Conservation (phyloP, 805 yeast species). For the Wickerhamiella sorbophila region DNA sequence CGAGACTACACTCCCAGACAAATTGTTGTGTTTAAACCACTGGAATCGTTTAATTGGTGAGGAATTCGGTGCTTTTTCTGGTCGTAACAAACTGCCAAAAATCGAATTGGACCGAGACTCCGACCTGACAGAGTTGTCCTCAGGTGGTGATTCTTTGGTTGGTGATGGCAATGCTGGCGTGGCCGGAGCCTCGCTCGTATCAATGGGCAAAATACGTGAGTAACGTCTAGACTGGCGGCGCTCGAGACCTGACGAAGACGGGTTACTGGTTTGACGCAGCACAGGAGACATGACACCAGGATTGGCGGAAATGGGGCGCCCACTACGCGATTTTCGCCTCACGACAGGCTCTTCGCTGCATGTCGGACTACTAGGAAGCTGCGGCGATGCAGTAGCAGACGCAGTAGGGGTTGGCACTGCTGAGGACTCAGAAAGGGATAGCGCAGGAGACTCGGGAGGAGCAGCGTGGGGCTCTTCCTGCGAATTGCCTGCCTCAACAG, state of each 20-base stretch:
- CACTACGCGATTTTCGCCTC: background rate
- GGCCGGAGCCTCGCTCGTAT: background rate
- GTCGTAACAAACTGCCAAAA: constrained; percentile 5
- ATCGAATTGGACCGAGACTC: background rate
- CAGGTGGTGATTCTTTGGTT: background rate
- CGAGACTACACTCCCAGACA: constrained; percentile 2
- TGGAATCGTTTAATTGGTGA: constrained; percentile 1
- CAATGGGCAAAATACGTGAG: constrained; percentile 8
- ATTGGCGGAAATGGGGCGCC: background rate
- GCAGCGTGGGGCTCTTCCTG: no score
- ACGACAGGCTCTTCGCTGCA: background rate
- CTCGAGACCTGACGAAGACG: background rate
- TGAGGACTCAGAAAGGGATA: no score
- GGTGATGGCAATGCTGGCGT: background rate
- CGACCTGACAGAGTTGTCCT: background rate
- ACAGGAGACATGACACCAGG: background rate
- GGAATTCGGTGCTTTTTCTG: background rate
- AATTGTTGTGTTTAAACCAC: background rate
- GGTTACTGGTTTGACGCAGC: background rate
- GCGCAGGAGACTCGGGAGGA: no score
- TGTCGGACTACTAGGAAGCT: background rate
- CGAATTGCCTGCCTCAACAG: no score
- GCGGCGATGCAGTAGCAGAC: background rate
- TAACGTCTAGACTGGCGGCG: constrained; percentile 3
- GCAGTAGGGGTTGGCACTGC: no score